phyloP scores from a whole-genome alignment of 805 yeast genomes.

The Yamadazyma philogaea region DNA sequence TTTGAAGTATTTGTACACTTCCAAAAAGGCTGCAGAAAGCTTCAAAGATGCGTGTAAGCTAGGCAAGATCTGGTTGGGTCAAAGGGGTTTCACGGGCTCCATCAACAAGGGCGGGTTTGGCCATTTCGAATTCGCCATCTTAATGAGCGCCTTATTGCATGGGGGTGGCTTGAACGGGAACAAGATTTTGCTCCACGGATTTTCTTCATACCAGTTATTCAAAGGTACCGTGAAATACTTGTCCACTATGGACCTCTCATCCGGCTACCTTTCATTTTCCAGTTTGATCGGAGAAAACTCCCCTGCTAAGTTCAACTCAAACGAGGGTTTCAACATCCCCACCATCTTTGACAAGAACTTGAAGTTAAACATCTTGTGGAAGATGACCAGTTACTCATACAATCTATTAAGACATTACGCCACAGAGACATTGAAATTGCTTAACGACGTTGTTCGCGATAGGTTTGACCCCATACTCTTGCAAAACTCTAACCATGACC shows the following conservation, averaged over 20 bases:
- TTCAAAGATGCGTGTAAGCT: conserved; percentile 84
- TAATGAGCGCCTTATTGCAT: conserved; percentile 76
- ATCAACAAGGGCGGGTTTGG: conserved; percentile 81
- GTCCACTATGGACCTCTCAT: conserved; percentile 71
- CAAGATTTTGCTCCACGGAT: conserved; percentile 78
- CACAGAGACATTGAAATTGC: conserved; percentile 56
- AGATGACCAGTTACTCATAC: conserved; percentile 70
- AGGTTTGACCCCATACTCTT: conserved; percentile 78
- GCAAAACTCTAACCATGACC: conserved; percentile 49
- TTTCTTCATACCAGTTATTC: conserved; percentile 89
- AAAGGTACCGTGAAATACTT: conserved; percentile 81
- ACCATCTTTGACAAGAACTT: conserved; percentile 72
- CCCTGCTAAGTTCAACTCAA: conserved; percentile 42
- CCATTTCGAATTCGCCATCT: conserved; percentile 78
- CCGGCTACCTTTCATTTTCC: conserved; percentile 67
- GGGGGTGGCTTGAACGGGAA: conserved; percentile 81
- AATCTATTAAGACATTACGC: conserved; percentile 63
- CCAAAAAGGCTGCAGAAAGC: conserved; percentile 71
- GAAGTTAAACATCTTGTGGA: conserved; percentile 78
- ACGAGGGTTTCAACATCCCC: conserved; percentile 67
- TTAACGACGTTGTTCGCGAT: conserved; percentile 79
- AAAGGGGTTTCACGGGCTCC: conserved; percentile 72
- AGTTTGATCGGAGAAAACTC: conserved; percentile 48
- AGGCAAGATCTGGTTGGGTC: conserved; percentile 87
- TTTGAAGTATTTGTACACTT: conserved; percentile 70